A percentile compares a stretch with the other conserved stretches of the same genome.
phyloP scores from a whole-genome alignment of 2,329 filamentous ascomycete genomes.

The Fusarium pilosicola region DNA sequence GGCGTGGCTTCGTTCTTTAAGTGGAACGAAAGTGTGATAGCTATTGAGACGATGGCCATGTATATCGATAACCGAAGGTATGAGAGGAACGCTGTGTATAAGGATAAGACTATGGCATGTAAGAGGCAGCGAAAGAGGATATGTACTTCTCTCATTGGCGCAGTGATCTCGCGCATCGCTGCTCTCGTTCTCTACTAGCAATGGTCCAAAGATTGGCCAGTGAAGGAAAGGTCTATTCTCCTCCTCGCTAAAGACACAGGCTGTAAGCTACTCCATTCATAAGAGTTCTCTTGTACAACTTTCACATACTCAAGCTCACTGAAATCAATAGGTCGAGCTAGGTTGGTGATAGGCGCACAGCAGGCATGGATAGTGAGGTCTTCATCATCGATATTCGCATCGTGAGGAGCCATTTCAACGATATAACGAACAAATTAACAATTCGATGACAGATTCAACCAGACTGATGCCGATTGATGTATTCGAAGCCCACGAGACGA shows the following conservation, averaged over 20 bases:
- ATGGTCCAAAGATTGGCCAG: slow-evolving; percentile 70
- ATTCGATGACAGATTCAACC: neutral
- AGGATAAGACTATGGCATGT: neutral
- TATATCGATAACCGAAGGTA: slow-evolving; percentile 91
- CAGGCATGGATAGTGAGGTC: slow-evolving; percentile 50
- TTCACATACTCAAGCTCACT: slow-evolving; percentile 51
- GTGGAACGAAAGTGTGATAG: slow-evolving; percentile 94
- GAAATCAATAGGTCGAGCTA: slow-evolving; percentile 58
- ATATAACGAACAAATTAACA: neutral
- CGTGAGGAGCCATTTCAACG: slow-evolving; percentile 25
- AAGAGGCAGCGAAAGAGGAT: neutral
- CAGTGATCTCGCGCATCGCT: slow-evolving; percentile 83
- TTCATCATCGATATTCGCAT: slow-evolving; percentile 44
- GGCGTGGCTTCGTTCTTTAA: slow-evolving; percentile 76
- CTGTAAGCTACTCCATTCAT: neutral
- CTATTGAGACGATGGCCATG: slow-evolving; percentile 88
- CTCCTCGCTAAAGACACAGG: neutral
- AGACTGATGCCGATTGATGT: neutral
- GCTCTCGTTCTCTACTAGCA: slow-evolving; percentile 78
- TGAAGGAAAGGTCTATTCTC: slow-evolving; percentile 20
- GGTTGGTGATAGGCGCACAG: slow-evolving; percentile 52
- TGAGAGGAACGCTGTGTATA: slow-evolving; percentile 75
- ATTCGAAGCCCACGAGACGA: neutral
- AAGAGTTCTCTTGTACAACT: neutral
- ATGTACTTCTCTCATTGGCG: slow-evolving; percentile 76